A percentile compares a stretch with the other conserved stretches of the same genome.
These are phyloP conservation scores for Tirmania nivea DNA, from an alignment of 495 filamentous ascomycete species.

Conservation along the genomic window DNA sequence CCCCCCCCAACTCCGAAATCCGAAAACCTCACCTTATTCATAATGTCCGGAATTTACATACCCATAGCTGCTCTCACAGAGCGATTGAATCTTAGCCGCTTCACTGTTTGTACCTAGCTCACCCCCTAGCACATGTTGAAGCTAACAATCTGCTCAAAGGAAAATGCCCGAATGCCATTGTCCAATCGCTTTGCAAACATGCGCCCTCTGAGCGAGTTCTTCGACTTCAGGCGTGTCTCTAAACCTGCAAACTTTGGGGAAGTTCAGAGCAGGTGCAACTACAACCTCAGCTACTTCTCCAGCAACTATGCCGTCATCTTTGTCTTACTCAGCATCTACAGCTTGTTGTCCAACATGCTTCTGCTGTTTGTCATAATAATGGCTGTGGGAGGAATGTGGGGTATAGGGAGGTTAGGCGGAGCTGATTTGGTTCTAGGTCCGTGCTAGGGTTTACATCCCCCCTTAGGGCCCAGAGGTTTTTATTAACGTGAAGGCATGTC, in stretches of 20 bases:
- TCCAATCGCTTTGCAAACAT: slow-evolving; percentile 76
- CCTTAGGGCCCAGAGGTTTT: neutral
- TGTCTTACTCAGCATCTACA: slow-evolving; percentile 87
- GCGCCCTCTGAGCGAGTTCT: slow-evolving; percentile 74
- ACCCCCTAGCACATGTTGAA: neutral
- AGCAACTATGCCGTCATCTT: slow-evolving; percentile 96
- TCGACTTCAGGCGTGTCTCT: slow-evolving; percentile 83
- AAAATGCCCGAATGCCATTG: slow-evolving; percentile 45
- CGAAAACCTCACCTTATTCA: neutral
- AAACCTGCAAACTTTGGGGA: slow-evolving; percentile 84
- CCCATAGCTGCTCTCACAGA: slow-evolving; percentile 81
- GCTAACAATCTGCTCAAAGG: slow-evolving; percentile 35
- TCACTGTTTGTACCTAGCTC: slow-evolving; percentile 10
- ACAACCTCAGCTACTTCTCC: slow-evolving; percentile 90
- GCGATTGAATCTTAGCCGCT: slow-evolving; percentile 55
- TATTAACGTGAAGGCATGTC: neutral
- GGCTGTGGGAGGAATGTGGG: slow-evolving; percentile 63
- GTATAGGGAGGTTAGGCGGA: slow-evolving; percentile 71
- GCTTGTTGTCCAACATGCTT: slow-evolving; percentile 58
- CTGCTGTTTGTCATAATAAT: slow-evolving; percentile 84
- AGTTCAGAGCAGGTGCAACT: slow-evolving; percentile 83
- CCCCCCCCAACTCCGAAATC: too few species aligned
- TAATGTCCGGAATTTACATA: slow-evolving; percentile 75
- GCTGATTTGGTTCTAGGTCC: slow-evolving; percentile 63
- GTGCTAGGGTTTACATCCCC: neutral